phyloP scores from a whole-genome alignment of 768 basidiomycete genomes.

The Gloeopeniophorella convolvens region DNA sequence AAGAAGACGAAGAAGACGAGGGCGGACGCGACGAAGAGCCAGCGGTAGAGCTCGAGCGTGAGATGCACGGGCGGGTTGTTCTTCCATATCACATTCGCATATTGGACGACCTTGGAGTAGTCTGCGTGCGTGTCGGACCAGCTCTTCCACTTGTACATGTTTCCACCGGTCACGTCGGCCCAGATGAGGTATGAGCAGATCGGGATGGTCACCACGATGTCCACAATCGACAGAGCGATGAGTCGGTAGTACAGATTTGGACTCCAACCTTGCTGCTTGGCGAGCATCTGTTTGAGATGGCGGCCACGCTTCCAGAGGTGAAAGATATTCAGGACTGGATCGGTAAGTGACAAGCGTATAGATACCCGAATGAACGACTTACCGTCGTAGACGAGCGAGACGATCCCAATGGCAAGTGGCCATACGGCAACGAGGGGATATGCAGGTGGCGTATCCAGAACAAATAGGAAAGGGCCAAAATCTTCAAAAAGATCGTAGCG shows the following conservation, averaged over 20 bases:
- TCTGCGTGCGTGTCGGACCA: conserved; percentile 47
- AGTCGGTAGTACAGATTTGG: conserved; percentile 39
- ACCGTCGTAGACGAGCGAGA: conserved; percentile 19
- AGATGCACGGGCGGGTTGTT: conserved; percentile 13
- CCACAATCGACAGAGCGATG: conserved; percentile 28
- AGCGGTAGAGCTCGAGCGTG: conserved; percentile 33
- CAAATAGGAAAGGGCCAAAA: conserved; percentile 43
- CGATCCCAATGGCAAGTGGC: conserved; percentile 24
- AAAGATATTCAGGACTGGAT: conserved; percentile 24
- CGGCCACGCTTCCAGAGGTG: conserved; percentile 23
- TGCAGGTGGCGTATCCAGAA: conserved; percentile 34
- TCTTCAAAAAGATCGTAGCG: conserved; percentile 54
- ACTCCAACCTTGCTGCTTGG: conserved; percentile 31
- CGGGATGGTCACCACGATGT: conserved; percentile 29
- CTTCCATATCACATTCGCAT: conserved; percentile 36
- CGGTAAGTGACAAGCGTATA: too few relatives aligned
- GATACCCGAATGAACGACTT: too few relatives aligned
- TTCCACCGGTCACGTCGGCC: conserved; percentile 21
- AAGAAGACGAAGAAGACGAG: conserved; percentile 45
- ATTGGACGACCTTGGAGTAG: conserved; percentile 35
- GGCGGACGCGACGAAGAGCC: conserved; percentile 33
- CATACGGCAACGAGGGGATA: conserved; percentile 30
- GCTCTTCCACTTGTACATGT: conserved; percentile 35
- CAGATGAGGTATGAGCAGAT: conserved; percentile 27
- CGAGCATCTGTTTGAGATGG: conserved; percentile 26